Percentiles rank a stretch among this genome's conserved stretches.
Conservation (phyloP, 441 rosid genomes). For the Gossypium aridum region DNA sequence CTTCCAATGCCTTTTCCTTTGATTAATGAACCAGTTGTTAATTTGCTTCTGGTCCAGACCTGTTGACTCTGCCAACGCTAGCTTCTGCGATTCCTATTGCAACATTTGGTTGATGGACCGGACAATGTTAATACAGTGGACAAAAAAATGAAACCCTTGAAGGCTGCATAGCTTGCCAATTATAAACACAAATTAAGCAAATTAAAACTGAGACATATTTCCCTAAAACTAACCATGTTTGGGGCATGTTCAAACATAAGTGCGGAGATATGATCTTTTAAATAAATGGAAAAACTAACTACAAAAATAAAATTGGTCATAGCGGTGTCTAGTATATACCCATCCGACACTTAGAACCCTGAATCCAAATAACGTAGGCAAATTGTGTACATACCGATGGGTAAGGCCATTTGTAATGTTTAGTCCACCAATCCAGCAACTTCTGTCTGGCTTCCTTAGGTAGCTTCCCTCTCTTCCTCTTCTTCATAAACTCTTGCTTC, state of each 20-base stretch:
- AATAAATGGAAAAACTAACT: too few species aligned
- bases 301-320: too few species aligned
- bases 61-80: slow-evolving; percentile 80
- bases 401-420: slow-evolving; percentile 99
- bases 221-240: too few species aligned
- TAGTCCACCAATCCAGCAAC: slow-evolving; percentile 93
- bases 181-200: too few species aligned
- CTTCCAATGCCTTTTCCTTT: slow-evolving; percentile 97
- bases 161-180: too few species aligned
- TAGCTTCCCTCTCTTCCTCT: slow-evolving; percentile 91
- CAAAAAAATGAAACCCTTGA: not conserved
- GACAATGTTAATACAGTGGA: not conserved
- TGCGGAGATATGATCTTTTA: too few species aligned
- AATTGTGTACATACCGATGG: slow-evolving; percentile 70
- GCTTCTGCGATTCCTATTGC: slow-evolving; percentile 83
- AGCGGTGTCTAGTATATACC: too few species aligned
- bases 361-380: too few species aligned
- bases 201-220: too few species aligned
- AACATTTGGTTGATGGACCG: not conserved
- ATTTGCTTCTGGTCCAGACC: slow-evolving; percentile 97
- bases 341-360: too few species aligned
- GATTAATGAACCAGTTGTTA: slow-evolving; percentile 98
- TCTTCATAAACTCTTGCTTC: slow-evolving; percentile 92
- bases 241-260: too few species aligned
- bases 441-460: slow-evolving; percentile 97